Base-by-base conservation (phyloP, 1,139 yeast genomes). In the Pichia cactophila region DNA sequence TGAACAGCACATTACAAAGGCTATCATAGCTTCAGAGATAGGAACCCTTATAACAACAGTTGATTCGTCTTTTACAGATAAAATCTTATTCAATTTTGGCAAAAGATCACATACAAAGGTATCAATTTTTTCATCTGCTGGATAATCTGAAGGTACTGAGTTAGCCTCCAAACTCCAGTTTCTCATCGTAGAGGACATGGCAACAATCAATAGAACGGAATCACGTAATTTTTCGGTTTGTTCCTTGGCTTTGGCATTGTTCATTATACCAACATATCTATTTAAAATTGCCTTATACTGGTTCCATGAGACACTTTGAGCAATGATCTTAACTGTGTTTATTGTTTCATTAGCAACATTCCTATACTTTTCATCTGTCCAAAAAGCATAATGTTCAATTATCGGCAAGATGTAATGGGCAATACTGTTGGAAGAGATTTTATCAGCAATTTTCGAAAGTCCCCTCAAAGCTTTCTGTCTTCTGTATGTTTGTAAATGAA, bases 321-420 rank as follows among this genome's bases (percentile, higher is more conserved):
- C 71, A 55, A 92, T 71, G 11, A 66, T 64, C 10, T 88, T 82
- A 53, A 90, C 77, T 0, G 90, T 71, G 9, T 69, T 70, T 43
- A 86, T 70, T 0, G 96, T 75, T 57, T 87, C 96, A 60, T 83
- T 81, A 14, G 90, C 79, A 54, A 90, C 69, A 57, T 83, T 83
- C 61, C 87, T 78, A 49, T 78, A 72, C 52, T 82, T 88, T 31
- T 80, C 86, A 42, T 77, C 83, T 8, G 71, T 62, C 63, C 80
- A 72, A 53, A 73, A 72, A 1, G 83, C 84, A 66, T 83, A 88
- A 54, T 80, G 82, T 68, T 92, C 98, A 56, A 89, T 73, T 53
- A 90, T 77, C 3, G 98, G 97, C 51, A 94, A 68, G 47, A 94
- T 63, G 62, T 84, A 89, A 60, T 87, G 94, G 0, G 95, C 76